Evolutionary conservation across 2,329 filamentous ascomycete species (phyloP), one percentile per base, ranked within the genome.

Genomic region (Hypoxylon rubiginosum): DNA sequence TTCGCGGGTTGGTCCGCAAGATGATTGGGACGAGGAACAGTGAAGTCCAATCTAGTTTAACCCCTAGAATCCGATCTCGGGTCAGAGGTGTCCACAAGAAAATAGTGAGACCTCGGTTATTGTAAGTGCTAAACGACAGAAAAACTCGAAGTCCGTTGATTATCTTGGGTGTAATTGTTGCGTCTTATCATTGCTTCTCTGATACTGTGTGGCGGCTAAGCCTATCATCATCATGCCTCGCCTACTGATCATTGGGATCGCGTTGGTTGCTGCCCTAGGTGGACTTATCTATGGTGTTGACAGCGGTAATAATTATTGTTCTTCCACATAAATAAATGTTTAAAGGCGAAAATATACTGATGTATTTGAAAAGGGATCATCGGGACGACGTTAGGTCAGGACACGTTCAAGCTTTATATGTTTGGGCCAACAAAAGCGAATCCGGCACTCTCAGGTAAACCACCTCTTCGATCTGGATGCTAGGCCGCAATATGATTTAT

Each of bases 371-470:
- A 13, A 39, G 77, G 76, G 11, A 77, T 78, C 26, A 76, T 79
- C 39, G 76, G 74, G 8, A 78, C 77, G 11, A 79, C 74, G 0
- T 70, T 78, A 6, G 76, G 72, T 19, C 78, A 79, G 52, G 68
- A 72, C 11, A 71, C 71, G 1, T 79, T 78, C 66, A 75, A 72
- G 34, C 53, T 71, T 7, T 76, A 77, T 54, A 77, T 79, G 73
- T 79, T 76, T 41, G 71, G 74, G 0, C 68, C 72, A 2, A 26
- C 67, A 7, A 66, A 64, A 13, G 72, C 69, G 13, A 74, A 78
- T 48, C 69, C 75, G 4, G 54, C 71, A 3, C 55, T 75, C 26
- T 66, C 69, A 21, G 72, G 72, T 68, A 39, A n/a, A n/a, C 15
- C 4, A n/a, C 11, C 10, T 39, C 36, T 39, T 10, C 36, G 10